Percentiles rank a stretch among this genome's conserved stretches.
phyloP scores from a whole-genome alignment of 2,329 filamentous ascomycete genomes.

The Aotearoamyces nothofagi region DNA sequence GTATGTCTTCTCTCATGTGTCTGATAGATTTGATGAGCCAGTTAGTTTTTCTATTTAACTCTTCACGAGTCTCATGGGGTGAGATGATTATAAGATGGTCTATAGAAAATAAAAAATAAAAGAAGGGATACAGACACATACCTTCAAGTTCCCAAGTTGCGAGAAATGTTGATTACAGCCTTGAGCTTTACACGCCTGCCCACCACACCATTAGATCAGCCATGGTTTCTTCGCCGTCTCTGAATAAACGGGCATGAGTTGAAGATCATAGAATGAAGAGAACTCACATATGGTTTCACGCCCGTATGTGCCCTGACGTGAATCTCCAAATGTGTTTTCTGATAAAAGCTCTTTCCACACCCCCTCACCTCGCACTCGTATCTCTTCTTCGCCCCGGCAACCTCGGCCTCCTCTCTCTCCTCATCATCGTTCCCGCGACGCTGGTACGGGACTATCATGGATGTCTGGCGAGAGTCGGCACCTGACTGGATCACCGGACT shows the following conservation, averaged over 20 bases:
- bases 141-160: slow-evolving; percentile 81
- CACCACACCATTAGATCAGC: no score
- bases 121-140: slow-evolving; percentile 22
- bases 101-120: no score
- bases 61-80: no score
- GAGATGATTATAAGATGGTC: slow-evolving; percentile 5
- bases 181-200: slow-evolving; percentile 50
- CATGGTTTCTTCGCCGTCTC: no score
- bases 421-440: slow-evolving; percentile 4
- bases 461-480: background rate
- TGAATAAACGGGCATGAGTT: no score
- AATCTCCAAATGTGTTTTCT: slow-evolving; percentile 87
- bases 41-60: no score
- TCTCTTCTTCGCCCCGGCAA: slow-evolving; percentile 30
- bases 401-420: slow-evolving; percentile 11
- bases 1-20: slow-evolving; percentile 82
- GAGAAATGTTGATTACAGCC: slow-evolving; percentile 71
- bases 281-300: slow-evolving; percentile 72
- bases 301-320: slow-evolving; percentile 82
- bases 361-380: slow-evolving; percentile 60
- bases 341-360: slow-evolving; percentile 72
- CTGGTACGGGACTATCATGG: no score
- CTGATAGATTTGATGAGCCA: no score
- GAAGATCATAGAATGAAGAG: no score
- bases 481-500: background rate